phyloP scores from a whole-genome alignment of 192 early-diverging fungal genomes.

The Linnemannia hyalina region DNA sequence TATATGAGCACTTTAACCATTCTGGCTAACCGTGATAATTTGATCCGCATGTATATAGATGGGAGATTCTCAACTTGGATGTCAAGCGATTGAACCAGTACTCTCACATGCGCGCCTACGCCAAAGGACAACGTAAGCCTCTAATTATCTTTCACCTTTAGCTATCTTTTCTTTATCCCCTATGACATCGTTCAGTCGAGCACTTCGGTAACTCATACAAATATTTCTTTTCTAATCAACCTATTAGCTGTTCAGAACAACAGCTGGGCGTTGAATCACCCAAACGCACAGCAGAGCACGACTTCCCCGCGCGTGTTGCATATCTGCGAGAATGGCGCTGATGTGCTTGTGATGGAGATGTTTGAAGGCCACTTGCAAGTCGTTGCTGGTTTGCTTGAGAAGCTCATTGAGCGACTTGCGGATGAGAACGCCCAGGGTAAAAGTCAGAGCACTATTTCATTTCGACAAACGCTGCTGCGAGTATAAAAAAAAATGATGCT shows the following conservation, averaged over 20 bases:
- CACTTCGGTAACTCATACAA: background rate
- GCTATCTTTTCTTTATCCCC: too few relatives aligned
- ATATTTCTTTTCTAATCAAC: background rate
- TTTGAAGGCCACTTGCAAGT: conserved; percentile 65
- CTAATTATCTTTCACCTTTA: background rate
- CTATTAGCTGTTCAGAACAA: conserved; percentile 27
- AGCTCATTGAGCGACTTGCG: conserved; percentile 71
- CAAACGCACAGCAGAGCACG: conserved; percentile 28
- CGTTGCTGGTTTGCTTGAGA: conserved; percentile 73
- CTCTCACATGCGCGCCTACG: conserved; percentile 41
- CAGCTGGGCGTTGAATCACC: conserved; percentile 41
- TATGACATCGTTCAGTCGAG: too few relatives aligned
- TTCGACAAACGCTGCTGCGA: background rate
- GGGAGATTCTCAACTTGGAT: conserved; percentile 53
- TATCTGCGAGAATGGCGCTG: conserved; percentile 65
- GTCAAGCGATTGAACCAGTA: conserved; percentile 45
- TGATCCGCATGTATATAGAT: conserved; percentile 17
- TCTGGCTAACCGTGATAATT: background rate
- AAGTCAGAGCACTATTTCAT: background rate
- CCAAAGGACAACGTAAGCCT: conserved; percentile 27
- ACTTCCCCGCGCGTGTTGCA: conserved; percentile 54
- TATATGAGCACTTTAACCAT: background rate
- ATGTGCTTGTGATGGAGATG: conserved; percentile 74
- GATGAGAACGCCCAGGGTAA: conserved; percentile 74
- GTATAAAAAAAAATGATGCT: background rate